A percentile compares a stretch with the other conserved stretches of the same genome.
Conservation (phyloP, 352 stramenopile species). For the Lagenidium giganteum region DNA sequence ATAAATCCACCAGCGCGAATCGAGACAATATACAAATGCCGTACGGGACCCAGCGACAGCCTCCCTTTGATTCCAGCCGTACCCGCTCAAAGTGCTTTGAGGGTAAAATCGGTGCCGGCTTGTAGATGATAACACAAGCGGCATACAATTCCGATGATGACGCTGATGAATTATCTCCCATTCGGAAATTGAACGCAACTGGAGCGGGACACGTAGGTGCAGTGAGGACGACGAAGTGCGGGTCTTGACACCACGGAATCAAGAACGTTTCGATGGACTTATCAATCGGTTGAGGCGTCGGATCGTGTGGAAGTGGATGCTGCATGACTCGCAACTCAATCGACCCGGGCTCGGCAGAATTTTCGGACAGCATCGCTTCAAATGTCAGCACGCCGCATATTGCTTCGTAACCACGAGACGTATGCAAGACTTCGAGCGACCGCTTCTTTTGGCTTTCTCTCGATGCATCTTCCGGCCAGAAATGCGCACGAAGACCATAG, state of each 20-base stretch:
- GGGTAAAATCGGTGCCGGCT: constrained; percentile 43
- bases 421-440: constrained; percentile 44
- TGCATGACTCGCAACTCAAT: constrained; percentile 46
- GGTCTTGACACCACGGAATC: constrained; percentile 49
- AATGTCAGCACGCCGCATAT: constrained; percentile 60
- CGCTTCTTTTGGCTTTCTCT: constrained; percentile 38
- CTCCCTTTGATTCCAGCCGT: constrained; percentile 22
- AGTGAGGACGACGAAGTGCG: constrained; percentile 34
- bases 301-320: constrained; percentile 45
- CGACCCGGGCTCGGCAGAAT: too few relatives aligned
- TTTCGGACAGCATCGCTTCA: constrained; percentile 46
- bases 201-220: constrained; percentile 41
- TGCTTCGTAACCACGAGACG: constrained; percentile 45
- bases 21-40: constrained; percentile 65
- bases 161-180: constrained; percentile 58
- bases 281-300: constrained; percentile 35
- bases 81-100: constrained; percentile 34
- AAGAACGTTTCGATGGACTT: constrained; percentile 75
- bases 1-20: constrained; percentile 54
- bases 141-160: constrained; percentile 54
- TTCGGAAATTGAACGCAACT: constrained; percentile 69
- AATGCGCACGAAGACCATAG: constrained; percentile 63
- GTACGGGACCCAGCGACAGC: constrained; percentile 60
- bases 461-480: constrained; percentile 42
- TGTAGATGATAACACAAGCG: constrained; percentile 61